A percentile compares a stretch with the other conserved stretches of the same genome.
Evolutionary conservation across 352 stramenopile genomes (phyloP).

Genomic region (Globisporangium alternatum): DNA sequence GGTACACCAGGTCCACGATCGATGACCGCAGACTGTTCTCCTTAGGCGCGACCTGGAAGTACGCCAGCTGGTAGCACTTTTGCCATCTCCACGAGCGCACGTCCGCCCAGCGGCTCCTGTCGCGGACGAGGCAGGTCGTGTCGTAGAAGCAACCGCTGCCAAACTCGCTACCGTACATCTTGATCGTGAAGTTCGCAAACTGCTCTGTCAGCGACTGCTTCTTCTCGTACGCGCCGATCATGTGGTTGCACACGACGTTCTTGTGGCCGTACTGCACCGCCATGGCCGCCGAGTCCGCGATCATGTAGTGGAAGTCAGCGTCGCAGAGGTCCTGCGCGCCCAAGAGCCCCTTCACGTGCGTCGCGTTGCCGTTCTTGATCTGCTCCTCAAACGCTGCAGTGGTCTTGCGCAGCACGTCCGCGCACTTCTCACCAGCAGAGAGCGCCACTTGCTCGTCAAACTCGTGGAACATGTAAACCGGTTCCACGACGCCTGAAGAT

Average conservation of each 20-base stretch:
- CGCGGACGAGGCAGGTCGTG: conserved; percentile 55
- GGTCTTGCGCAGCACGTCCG: conserved; percentile 54
- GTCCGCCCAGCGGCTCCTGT: conserved; percentile 58
- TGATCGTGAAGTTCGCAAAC: conserved; percentile 80
- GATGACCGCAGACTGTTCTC: conserved; percentile 57
- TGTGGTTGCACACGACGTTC: conserved; percentile 63
- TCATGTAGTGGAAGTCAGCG: conserved; percentile 90
- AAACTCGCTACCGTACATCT: conserved; percentile 80
- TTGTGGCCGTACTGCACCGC: conserved; percentile 88
- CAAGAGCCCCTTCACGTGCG: conserved; percentile 60
- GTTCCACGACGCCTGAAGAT: conserved; percentile 79
- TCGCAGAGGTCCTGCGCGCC: conserved; percentile 55
- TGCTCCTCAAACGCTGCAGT: conserved; percentile 67
- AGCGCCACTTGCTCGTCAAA: conserved; percentile 82
- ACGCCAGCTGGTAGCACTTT: conserved; percentile 85
- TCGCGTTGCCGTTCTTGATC: conserved; percentile 45
- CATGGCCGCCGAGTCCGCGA: conserved; percentile 85
- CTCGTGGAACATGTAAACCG: conserved; percentile 72
- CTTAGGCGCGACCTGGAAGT: conserved; percentile 78
- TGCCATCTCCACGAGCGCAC: conserved; percentile 86
- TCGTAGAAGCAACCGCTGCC: conserved; percentile 83
- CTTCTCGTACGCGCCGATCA: conserved; percentile 44
- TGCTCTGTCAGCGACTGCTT: conserved; percentile 52
- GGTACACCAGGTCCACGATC: conserved; percentile 75
- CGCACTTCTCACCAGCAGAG: conserved; percentile 54